Evolutionary conservation across 2,329 filamentous ascomycete species (phyloP), one percentile per base, ranked within the genome.

Genomic region (Penicillium olsonii): DNA sequence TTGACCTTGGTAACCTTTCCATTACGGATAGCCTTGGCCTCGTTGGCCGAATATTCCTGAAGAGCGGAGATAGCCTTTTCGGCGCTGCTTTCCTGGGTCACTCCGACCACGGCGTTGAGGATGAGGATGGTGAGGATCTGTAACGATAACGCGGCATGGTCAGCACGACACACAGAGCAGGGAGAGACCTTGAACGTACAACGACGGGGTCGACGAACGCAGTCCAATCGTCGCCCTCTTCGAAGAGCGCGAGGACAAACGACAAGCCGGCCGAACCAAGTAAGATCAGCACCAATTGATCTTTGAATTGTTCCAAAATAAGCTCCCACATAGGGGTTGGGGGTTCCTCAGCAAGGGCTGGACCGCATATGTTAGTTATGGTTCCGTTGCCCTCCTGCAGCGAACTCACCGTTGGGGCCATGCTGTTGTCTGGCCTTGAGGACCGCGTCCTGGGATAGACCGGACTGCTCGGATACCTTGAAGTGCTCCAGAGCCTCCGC

Each of bases 31-130:
- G 95, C 92, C 69, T 92, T 99, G 62, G 94, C 92, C 73, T 96
- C 90, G 74, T 97, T 99, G 66, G 94, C 94, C 24, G 92, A 97
- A 77, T 99, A 99, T 82, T 99, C 92, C 75, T 99, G 94, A 49
- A 99, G 83, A 37, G 94, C 94, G 20, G 94, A 92, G 69, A 99
- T 99, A 43, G 94, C 94, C 77, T 97, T 96, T 73, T 99, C 94
- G 59, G 94, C 94, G 68, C 92, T 96, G 75, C 90, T 96, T 79
- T 99, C 94, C 79, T 99, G 94, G 48, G 92, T 96, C 22, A 99
- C 94, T 68, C 94, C 94, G 57, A 99, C 94, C 60, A 99, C 87
- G 54, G 94, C 89, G 75, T 99, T 99, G 64, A 99, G 85, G 56
- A 99, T 87, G 38, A 99, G 81, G 67, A 99, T 99, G 20, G 92